Conservation (phyloP, 371 early-diverging fungal species). For the Actinomucor elegans region DNA sequence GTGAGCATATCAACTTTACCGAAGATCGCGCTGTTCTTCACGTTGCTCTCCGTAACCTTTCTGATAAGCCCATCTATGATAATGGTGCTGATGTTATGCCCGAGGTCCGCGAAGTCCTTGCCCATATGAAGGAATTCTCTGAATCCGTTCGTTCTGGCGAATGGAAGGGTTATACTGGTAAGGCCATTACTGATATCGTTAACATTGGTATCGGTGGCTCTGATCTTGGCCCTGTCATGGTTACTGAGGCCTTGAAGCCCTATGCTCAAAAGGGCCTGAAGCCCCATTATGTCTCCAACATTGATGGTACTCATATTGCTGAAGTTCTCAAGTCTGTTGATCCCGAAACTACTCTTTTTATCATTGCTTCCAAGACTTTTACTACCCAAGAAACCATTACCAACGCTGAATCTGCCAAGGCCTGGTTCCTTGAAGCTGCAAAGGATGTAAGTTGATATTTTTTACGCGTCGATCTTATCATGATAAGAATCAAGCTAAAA, state of each 20-base stretch:
- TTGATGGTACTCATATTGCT: conserved; percentile 97
- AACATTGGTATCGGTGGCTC: conserved; percentile 99
- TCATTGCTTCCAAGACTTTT: conserved; percentile 98
- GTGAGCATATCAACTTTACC: conserved; percentile 97
- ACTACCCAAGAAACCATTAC: conserved; percentile 99
- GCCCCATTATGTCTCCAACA: conserved; percentile 97
- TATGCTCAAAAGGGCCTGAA: conserved; percentile 77
- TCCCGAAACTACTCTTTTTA: conserved; percentile 94
- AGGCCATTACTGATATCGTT: conserved; percentile 92
- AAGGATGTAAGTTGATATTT: conserved; percentile 79
- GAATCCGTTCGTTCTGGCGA: conserved; percentile 84
- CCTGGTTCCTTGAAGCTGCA: conserved; percentile 88
- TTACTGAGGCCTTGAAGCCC: conserved; percentile 94
- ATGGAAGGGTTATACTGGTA: conserved; percentile 96
- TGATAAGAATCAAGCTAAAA: conserved; percentile 11
- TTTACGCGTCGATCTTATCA: conserved; percentile 25
- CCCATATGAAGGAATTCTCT: conserved; percentile 88
- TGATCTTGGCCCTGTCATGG: conserved; percentile 99
- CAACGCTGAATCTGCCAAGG: conserved; percentile 93
- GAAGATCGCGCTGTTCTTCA: conserved; percentile 98
- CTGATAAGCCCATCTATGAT: conserved; percentile 78
- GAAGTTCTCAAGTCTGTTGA: conserved; percentile 85
- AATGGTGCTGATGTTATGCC: conserved; percentile 90
- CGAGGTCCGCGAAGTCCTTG: conserved; percentile 91
- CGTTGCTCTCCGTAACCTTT: conserved; percentile 90